Evolutionary conservation across 345 rosid species (phyloP).

Genomic region (Barbarea vulgaris): DNA sequence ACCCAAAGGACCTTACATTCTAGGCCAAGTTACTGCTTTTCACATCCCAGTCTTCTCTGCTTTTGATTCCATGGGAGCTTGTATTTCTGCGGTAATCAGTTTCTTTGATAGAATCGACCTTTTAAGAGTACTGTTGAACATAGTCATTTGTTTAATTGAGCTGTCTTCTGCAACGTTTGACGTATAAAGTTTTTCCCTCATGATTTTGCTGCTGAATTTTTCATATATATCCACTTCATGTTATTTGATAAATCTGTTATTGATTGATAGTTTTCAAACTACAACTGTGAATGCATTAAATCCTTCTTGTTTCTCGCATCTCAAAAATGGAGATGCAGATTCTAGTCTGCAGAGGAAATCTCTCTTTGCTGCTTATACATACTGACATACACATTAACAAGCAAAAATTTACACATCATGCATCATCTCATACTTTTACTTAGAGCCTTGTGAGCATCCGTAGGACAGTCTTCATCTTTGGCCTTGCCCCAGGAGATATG

Average conservation of each 20-base stretch:
- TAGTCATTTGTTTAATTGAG: conserved; percentile 26
- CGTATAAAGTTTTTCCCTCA: conserved; percentile 14
- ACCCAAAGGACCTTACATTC: conserved; percentile 85
- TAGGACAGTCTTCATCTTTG: conserved; percentile 80
- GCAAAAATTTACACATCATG: conserved; percentile 15
- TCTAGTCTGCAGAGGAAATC: neutral
- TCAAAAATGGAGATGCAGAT: conserved; percentile 21
- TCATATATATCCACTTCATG: conserved; percentile 12
- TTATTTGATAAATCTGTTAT: conserved; percentile 2
- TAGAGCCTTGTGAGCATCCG: conserved; percentile 65
- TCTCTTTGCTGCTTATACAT: neutral
- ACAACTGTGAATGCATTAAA: conserved; percentile 19
- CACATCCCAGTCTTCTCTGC: conserved; percentile 20
- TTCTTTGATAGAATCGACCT: conserved; percentile 31
- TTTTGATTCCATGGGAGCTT: conserved; percentile 41
- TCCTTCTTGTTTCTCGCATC: conserved; percentile 3
- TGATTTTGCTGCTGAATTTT: conserved; percentile 2
- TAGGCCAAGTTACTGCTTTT: conserved; percentile 39
- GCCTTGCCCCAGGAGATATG: conserved; percentile 68
- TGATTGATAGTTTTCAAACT: neutral
- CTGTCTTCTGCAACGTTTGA: conserved; percentile 19
- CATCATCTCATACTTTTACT: conserved; percentile 24
- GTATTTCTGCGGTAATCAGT: conserved; percentile 35
- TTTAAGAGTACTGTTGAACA: conserved; percentile 32
- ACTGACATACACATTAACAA: conserved; percentile 18